Evolutionary conservation across 1,284 basidiomycete species (phyloP).

Genomic region (Malassezia cuniculi): DNA sequence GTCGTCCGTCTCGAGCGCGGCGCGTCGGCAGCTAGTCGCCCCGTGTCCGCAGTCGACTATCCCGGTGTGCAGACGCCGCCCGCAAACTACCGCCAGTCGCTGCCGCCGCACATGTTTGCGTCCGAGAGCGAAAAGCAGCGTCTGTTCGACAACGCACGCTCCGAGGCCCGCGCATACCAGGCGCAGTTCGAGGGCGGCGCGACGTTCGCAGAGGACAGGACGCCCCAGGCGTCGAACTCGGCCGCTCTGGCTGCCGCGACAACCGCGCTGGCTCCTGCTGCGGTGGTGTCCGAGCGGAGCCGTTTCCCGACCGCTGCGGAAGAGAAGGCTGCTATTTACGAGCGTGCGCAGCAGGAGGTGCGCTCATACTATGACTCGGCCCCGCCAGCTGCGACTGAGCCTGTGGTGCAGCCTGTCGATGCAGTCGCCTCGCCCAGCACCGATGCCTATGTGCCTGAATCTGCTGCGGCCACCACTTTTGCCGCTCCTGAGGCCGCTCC

Average conservation of each 20-base stretch:
- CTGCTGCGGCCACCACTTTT: too few relatives aligned
- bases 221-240: neutral
- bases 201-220: constrained; percentile 8
- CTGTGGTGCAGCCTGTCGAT: neutral
- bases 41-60: too few relatives aligned
- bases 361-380: constrained; percentile 25
- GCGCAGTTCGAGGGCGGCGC: constrained; percentile 24
- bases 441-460: too few relatives aligned
- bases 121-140: constrained; percentile 34
- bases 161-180: constrained; percentile 35
- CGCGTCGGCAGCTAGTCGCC: too few relatives aligned
- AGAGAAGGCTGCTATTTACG: constrained; percentile 32
- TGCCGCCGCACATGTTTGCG: neutral
- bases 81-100: neutral
- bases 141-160: constrained; percentile 34
- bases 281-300: neutral
- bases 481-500: too few relatives aligned
- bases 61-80: neutral
- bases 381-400: constrained; percentile 18
- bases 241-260: neutral
- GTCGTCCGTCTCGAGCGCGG: constrained; percentile 1
- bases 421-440: too few relatives aligned
- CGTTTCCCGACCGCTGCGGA: constrained; percentile 14
- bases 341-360: constrained; percentile 29
- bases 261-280: neutral